Evolutionary conservation across 768 basidiomycete species (phyloP), one percentile per base, ranked within the genome.

Genomic region (Auricularia cornea): DNA sequence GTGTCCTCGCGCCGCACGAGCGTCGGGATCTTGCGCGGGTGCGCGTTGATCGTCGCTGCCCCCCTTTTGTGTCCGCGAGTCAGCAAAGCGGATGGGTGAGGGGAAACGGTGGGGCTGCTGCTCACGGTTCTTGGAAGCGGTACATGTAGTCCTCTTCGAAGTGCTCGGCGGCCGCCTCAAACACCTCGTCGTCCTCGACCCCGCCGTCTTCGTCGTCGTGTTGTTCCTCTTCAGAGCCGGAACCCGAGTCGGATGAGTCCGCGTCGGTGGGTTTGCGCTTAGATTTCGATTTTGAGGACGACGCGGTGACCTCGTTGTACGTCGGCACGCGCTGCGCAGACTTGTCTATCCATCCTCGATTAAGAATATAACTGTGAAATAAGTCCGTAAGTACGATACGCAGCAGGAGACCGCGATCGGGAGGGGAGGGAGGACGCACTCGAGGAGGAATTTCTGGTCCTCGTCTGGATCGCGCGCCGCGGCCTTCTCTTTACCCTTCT

Each of bases 81-180:
- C n/a, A n/a, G n/a, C n/a, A n/a, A n/a, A n/a, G n/a, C n/a, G n/a
- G n/a, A n/a, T n/a, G n/a, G n/a, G n/a, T n/a, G n/a, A n/a, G n/a
- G n/a, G n/a, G n/a, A n/a, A n/a, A n/a, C n/a, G n/a, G n/a, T n/a
- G n/a, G n/a, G n/a, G n/a, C n/a, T n/a, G n/a, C n/a, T n/a, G n/a
- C 93, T 69, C 70, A 93, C 85, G 92, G 90, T 74, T 99, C 96
- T 73, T 99, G 96, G 72, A 93, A 99, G 61, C 97, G 86, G 77
- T 97, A 97, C 74, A 98, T 98, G 77, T 98, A 99, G 18, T 90
- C 90, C n/a, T 84, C 86, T 76, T 99, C 97, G 67, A 98, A 99
- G 52, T 84, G 84, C 31, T 97, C 95, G 4, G 87, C 32, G 4
- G 54, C 30, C 33, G 62, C 57, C 23, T 64, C 66, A 3, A 51